Percentiles rank a stretch among this genome's conserved stretches.
phyloP scores from a whole-genome alignment of 2,329 filamentous ascomycete species.

The Phaeomoniella chlamydospora region DNA sequence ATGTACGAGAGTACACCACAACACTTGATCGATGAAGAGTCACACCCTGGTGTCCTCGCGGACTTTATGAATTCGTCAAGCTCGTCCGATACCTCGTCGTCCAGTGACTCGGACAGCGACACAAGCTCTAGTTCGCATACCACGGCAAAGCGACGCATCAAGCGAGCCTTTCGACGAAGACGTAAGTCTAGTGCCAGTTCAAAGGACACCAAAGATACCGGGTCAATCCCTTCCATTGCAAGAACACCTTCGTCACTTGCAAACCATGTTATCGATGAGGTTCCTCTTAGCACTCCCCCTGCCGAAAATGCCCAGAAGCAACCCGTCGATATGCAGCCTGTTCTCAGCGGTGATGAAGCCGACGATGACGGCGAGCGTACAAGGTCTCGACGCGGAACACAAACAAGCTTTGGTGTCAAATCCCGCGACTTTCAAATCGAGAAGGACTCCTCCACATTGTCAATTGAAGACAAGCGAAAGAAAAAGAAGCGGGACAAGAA shows the following conservation, averaged over 20 bases:
- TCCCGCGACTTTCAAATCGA: conserved; percentile 33
- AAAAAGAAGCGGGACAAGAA: conserved; percentile 30
- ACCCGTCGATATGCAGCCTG: conserved; percentile 7
- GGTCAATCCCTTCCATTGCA: conserved; percentile 24
- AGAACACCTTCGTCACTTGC: conserved; percentile 22
- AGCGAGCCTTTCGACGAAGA: conserved; percentile 56
- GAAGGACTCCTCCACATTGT: conserved; percentile 9
- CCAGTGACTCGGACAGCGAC: conserved; percentile 48
- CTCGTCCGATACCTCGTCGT: conserved; percentile 38
- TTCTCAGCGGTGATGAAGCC: conserved; percentile 38
- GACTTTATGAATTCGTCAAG: conserved; percentile 64
- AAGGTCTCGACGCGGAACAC: conserved; percentile 7
- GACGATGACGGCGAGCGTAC: conserved; percentile 32
- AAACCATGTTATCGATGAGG: conserved; percentile 13
- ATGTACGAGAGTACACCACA: conserved; percentile 88
- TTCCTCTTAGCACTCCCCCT: conserved; percentile 10
- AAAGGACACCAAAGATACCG: conserved; percentile 47
- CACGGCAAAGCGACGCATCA: conserved; percentile 59
- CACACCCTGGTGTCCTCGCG: conserved; percentile 69
- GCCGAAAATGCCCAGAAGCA: conserved; percentile 7
- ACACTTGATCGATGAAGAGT: conserved; percentile 82
- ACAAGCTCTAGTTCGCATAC: conserved; percentile 53
- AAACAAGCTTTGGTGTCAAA: conserved; percentile 9
- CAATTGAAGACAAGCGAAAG: conserved; percentile 9
- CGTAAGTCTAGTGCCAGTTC: conserved; percentile 67